Base-by-base conservation (phyloP, 2,329 filamentous ascomycete genomes). In the Penicillium freii region DNA sequence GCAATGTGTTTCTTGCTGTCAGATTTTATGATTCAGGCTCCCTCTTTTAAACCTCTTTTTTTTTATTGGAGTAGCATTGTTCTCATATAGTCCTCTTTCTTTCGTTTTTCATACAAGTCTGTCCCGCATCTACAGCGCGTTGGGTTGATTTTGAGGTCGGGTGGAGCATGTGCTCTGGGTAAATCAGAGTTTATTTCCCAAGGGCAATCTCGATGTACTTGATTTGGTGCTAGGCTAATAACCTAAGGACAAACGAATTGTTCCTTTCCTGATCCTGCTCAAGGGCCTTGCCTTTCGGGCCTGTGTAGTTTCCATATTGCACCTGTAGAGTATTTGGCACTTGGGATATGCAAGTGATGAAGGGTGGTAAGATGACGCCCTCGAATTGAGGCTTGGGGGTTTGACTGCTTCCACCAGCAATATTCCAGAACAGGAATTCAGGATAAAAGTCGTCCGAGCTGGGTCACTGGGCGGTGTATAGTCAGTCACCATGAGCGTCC, bases 1-100 rank as follows among this genome's bases (percentile, higher is more conserved):
- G 51, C 43, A 49, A 46, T 53, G 40, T 53, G 29, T 13, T 53
- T 40, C 25, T 34, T 29, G 21, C 19, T 53, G 54, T 39, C 38
- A 45, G 45, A 50, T 45, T 15, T 9, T 39, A 56, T 25, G 23
- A 51, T 45, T 17, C 31, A 56, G 25, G 25, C 25, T 38, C 25
- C 13, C 17, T 36, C 29, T 43, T 36, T 29, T 21, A 23, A 44
- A 25, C 23, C 15, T 33, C 9, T 36, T 15, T 51, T n/a, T 23
- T n/a, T 21, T 38, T 6, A 34, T 54, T 49, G 29, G 25, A 49
- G 44, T 48, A 49, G 51, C n/a, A 34, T 5, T 49, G 44, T 40
- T 40, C 27, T 21, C 27, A 36, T 34, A 31, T 23, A 36, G 51
- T 42, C 11, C n/a, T 11, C n/a, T 5, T 9, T 55, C 43, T 44